phyloP scores from a whole-genome alignment of 495 filamentous ascomycete species.

The Tuber magnatum region DNA sequence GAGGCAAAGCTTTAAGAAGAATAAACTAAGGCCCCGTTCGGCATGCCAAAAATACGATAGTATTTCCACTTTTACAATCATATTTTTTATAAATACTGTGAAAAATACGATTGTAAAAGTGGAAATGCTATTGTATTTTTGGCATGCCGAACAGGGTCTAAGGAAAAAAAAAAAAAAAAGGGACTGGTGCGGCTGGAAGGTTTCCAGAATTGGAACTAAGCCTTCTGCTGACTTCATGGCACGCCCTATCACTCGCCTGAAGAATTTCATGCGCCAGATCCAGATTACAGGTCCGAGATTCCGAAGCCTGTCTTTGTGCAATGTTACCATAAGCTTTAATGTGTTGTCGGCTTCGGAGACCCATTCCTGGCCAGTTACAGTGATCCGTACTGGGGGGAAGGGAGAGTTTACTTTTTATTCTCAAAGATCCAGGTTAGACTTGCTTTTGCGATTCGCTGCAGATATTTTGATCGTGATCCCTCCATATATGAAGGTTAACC shows the following conservation, averaged over 20 bases:
- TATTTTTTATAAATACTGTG: no score
- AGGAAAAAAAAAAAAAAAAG: background rate
- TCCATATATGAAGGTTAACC: background rate
- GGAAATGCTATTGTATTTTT: no score
- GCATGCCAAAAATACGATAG: no score
- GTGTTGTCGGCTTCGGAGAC: background rate
- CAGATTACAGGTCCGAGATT: background rate
- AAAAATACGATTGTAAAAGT: no score
- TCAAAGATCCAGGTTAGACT: background rate
- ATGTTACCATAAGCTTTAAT: background rate
- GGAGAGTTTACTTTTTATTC: background rate
- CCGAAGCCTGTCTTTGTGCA: background rate
- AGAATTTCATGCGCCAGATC: background rate
- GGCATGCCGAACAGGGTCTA: no score
- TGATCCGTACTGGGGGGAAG: no score
- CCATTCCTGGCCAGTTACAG: background rate
- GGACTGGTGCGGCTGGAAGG: background rate
- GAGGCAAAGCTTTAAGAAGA: background rate
- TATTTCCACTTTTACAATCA: no score
- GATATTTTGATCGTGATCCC: background rate
- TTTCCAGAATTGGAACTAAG: constrained; percentile 1
- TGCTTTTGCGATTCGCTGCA: background rate
- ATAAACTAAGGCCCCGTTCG: no score
- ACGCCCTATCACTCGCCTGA: background rate
- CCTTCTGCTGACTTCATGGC: background rate